Evolutionary conservation across 129 eudicot genomes (phyloP), one percentile per base, ranked within the genome.

Genomic region (Flaveria bidentis): DNA sequence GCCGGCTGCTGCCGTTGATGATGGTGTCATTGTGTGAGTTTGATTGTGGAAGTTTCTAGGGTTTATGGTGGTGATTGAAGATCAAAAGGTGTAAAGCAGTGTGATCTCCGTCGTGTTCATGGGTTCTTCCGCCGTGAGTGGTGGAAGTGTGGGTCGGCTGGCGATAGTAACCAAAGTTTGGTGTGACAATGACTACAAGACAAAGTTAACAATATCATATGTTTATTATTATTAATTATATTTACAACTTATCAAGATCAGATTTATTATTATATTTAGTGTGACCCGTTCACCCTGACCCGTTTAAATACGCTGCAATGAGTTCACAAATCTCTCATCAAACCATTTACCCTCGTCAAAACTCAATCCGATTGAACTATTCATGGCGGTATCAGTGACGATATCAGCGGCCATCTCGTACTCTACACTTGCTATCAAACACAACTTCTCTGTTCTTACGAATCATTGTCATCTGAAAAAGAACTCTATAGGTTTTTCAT

Each of bases 41-140:
- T 49, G 23, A 67, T n/a, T 11, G 45, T 45, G 50, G 33, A 28
- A 11, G 1, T 58, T 41, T 44, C 47, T 74, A 68, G 76, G 81
- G 81, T 57, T 78, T 69, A 1, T 64, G 52, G 39, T 76, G 72
- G 66, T 11, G 46, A 78, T 58, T 44, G 69, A 44, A 42, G 76
- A 33, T 69, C 22, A 49, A 62, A 69, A 57, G 51, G 61, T 44
- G 63, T 33, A 6, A 23, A 36, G 7, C 56, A 2, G 67, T 72
- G 53, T 11, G 53, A 4, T 62, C 78, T 79, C 83, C 83, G 83
- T 39, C 83, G 78, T 36, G 58, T 44, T 50, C 78, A 23, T 79
- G 60, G 83, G 73, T 79, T 72, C 15, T 46, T 72, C 78, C 83
- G 78, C 41, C 83, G 78, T 72, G 36, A 49, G 72, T 71, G 72